Base-by-base conservation (phyloP, 495 filamentous ascomycete species). In the Cercophora sp. region DNA sequence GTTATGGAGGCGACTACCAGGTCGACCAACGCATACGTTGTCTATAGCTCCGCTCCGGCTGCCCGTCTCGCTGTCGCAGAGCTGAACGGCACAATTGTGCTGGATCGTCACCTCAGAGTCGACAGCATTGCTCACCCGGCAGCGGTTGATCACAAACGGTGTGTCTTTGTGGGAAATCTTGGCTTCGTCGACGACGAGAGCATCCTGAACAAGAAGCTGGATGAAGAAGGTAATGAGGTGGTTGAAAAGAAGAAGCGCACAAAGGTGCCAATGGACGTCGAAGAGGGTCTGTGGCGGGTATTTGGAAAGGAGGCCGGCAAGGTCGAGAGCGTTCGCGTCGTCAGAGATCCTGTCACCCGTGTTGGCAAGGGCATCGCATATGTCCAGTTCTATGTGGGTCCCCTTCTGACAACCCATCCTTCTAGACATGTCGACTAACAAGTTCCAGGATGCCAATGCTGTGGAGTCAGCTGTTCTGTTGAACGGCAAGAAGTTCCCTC, bases 291-390 rank as follows among this genome's bases (percentile, higher is more conserved):
- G 6, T 99, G 94, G 94, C 81, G 86, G 11, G 83, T 86, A 35
- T 96, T 99, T 66, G 72, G 75, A 20, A 61, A 75, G 51, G 82
- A 82, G 42, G 86, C 80, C 51, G 91, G 94, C 48, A 86, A 78
- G 42, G 84, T 99, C 10, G 92, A 99, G 71, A 92, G 85, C 60
- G 94, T 97, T 27, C 85, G 94, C 9, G 87, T 99, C n/a, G 79
- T 96, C 25, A 82, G 94, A 50, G 94, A 99, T 59, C 72, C 85
- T 37, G 84, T 83, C 42, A 97, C 94, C 18, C 81, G 94, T 27
- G 89, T 99, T 40, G 91, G 93, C 40, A 97, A 99, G 68, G 94
- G 94, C 11, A 89, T 99, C 67, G 94, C 94, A 18, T 99, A 99
- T 60, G 91, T 99, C 27, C 94, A 99, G 61, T 99, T 97, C 68